Evolutionary conservation across 306 rosid species (phyloP), one percentile per base, ranked within the genome.

Genomic region (Oxytropis ochrocephala): DNA sequence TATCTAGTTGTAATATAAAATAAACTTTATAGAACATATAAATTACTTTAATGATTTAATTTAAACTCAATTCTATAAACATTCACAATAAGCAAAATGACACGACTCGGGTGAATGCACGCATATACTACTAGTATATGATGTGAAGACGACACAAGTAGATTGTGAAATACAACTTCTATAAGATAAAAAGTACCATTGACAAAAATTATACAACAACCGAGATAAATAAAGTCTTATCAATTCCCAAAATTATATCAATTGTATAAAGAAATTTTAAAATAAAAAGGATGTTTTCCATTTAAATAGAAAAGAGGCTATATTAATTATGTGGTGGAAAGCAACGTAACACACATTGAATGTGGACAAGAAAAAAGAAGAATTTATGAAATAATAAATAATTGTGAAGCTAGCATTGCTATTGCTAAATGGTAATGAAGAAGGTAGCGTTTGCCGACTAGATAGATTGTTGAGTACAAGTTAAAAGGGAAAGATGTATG

Each of bases 311-410:
- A 41, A 41, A 41, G 52, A 62, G 2, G 13, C 21, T 41, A 24
- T 42, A 41, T 32, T 51, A 41, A 21, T 33, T 62, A n/a, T n/a
- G n/a, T n/a, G 51, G 51, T 62, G 12, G 51, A 62, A 62, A 62
- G 51, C 51, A 62, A 62, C 68, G 5, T 62, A 62, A 41, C 68
- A 41, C 36, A 19, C 52, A 62, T 41, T 63, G 69, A 24, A 42
- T 63, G 8, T 42, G 42, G 52, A 63, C 39, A 42, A 63, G 24
- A 42, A 63, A 63, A 12, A 43, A 21, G 38, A 62, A 42, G 12
- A 18, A 18, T 29, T 9, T 18, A 11, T 39, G 39, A 61, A 61
- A 39, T 61, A 41, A 39, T 21, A 19, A 63, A 63, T 63, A 38
- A 39, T 13, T 64, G 14, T 43, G 1, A 44, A 44, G 33, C 41